Evolutionary conservation across 2,329 filamentous ascomycete genomes (phyloP).

Genomic region (Metarhizium rileyi): DNA sequence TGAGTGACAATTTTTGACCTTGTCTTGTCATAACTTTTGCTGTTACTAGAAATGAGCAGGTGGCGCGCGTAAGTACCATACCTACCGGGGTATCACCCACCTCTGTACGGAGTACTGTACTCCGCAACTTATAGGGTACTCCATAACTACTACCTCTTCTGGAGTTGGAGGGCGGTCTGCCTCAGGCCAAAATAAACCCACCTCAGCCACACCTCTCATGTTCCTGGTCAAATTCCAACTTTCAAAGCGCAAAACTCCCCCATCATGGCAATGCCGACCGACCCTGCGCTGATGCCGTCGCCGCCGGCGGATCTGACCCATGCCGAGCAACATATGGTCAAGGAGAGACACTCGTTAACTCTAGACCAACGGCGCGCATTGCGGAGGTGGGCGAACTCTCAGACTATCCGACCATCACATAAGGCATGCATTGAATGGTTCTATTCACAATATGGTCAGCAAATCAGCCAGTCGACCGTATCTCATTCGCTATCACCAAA

Average conservation of each 20-base stretch:
- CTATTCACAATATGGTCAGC: constrained; percentile 45
- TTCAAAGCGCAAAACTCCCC: neutral
- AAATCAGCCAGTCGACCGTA: constrained; percentile 54
- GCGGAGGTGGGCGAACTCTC: constrained; percentile 48
- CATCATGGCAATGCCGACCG: neutral
- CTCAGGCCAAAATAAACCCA: too few relatives aligned
- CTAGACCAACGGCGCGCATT: constrained; percentile 53
- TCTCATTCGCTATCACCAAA: constrained; percentile 53
- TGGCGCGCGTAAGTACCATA: too few relatives aligned
- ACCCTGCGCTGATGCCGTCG: neutral
- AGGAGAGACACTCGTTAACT: constrained; percentile 49
- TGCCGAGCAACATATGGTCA: constrained; percentile 7
- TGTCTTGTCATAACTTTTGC: too few relatives aligned
- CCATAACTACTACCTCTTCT: too few relatives aligned
- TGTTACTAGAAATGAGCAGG: too few relatives aligned
- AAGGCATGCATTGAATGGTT: constrained; percentile 57
- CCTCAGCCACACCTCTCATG: constrained; percentile 23
- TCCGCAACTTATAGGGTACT: too few relatives aligned
- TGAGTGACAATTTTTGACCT: too few relatives aligned
- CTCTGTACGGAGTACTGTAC: too few relatives aligned
- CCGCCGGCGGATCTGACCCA: neutral
- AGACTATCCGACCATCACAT: constrained; percentile 47
- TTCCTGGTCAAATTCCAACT: constrained; percentile 26
- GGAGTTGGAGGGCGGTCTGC: too few relatives aligned
- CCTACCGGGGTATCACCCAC: too few relatives aligned